These are phyloP conservation scores for Stylosanthes scabra DNA, from an alignment of 331 rosid species.

Conservation along the genomic window DNA sequence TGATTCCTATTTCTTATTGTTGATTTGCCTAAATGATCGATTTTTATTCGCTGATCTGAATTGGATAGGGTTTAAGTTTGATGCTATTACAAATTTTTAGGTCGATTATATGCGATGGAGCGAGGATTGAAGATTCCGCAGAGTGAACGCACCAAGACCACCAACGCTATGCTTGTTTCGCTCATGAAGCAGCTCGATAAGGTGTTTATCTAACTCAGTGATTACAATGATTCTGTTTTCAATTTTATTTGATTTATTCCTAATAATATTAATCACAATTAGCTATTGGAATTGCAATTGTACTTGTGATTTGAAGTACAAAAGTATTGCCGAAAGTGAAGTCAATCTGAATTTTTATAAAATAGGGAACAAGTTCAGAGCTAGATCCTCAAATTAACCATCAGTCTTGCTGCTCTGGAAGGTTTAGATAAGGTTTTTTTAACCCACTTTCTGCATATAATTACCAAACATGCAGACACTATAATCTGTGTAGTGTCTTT, in stretches of 20 bases:
- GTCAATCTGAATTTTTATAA: too few species aligned
- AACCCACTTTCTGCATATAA: too few species aligned
- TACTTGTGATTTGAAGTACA: too few species aligned
- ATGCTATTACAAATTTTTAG: constrained; percentile 43
- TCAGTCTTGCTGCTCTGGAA: too few species aligned
- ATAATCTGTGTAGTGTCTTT: too few species aligned
- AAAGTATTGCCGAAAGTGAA: too few species aligned
- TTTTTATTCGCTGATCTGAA: neutral
- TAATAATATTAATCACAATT: neutral
- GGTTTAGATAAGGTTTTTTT: too few species aligned
- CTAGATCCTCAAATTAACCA: too few species aligned
- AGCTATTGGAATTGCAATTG: neutral
- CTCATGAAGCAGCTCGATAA: constrained; percentile 98
- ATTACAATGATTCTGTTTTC: neutral
- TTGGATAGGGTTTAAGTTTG: constrained; percentile 7
- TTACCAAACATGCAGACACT: too few species aligned
- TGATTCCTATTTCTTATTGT: neutral
- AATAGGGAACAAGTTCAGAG: too few species aligned
- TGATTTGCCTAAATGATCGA: constrained; percentile 6
- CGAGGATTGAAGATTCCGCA: constrained; percentile 90
- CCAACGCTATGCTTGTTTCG: constrained; percentile 84
- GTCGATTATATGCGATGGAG: constrained; percentile 99
- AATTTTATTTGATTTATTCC: neutral
- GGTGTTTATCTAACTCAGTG: constrained; percentile 41
- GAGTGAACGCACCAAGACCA: constrained; percentile 92